Evolutionary conservation across 306 rosid genomes (phyloP).

Genomic region (Acacia confusa): DNA sequence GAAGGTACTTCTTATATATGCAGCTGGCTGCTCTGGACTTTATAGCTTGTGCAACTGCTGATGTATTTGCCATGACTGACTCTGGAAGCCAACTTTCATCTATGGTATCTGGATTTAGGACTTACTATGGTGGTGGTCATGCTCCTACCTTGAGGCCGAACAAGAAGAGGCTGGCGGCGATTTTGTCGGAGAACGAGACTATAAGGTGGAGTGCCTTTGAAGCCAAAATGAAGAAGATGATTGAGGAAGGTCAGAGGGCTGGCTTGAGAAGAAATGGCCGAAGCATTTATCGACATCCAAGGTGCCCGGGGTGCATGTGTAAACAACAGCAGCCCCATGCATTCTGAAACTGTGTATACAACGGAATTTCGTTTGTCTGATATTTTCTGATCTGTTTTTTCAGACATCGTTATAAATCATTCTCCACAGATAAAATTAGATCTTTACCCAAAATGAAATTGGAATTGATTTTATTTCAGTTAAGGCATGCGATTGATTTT

Average conservation of each 20-base stretch:
- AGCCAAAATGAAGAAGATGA: conserved; percentile 83
- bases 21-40: conserved; percentile 96
- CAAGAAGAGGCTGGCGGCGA: conserved; percentile 82
- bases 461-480: neutral
- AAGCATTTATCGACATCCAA: conserved; percentile 87
- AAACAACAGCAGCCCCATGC: conserved; percentile 40
- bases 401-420: neutral
- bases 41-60: conserved; percentile 85
- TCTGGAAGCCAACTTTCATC: conserved; percentile 99
- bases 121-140: conserved; percentile 66
- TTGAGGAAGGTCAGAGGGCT: conserved; percentile 71
- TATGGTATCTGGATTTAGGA: conserved; percentile 84
- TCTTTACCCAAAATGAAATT: neutral
- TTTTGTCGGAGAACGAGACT: conserved; percentile 62
- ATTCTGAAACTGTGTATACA: neutral
- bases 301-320: conserved; percentile 85
- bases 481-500: neutral
- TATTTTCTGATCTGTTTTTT: neutral
- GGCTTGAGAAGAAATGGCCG: conserved; percentile 60
- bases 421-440: neutral
- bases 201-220: conserved; percentile 70
- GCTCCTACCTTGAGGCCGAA: conserved; percentile 86
- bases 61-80: conserved; percentile 96
- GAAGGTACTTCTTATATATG: conserved; percentile 19
- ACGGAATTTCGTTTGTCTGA: neutral